Conservation (phyloP, 2,329 filamentous ascomycete genomes). For the Scorias spongiosa region DNA sequence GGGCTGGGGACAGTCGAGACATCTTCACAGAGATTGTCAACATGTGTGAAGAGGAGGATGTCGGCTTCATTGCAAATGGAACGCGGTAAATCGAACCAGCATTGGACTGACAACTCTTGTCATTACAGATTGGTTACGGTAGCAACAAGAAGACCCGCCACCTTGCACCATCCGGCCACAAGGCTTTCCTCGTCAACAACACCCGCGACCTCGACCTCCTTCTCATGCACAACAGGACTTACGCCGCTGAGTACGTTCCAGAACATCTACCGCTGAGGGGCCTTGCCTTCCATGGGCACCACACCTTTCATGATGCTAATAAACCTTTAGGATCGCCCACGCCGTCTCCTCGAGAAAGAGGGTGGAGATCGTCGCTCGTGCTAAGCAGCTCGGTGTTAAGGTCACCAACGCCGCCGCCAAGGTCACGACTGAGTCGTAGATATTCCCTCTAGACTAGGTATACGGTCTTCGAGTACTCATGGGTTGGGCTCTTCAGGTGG, state of each 20-base stretch:
- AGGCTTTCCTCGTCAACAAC: conserved; percentile 99
- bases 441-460: neutral
- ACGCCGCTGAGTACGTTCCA: conserved; percentile 81
- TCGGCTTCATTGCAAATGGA: too few species aligned
- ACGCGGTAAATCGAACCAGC: too few species aligned
- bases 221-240: conserved; percentile 99
- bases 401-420: conserved; percentile 99
- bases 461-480: too few species aligned
- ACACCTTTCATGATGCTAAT: too few species aligned
- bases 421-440: conserved; percentile 78
- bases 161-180: conserved; percentile 98
- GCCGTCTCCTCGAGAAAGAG: conserved; percentile 97
- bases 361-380: conserved; percentile 92
- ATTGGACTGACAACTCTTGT: neutral
- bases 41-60: neutral
- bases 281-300: too few species aligned
- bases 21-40: neutral
- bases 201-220: conserved; percentile 88
- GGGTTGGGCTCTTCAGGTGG: too few species aligned
- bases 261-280: neutral
- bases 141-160: conserved; percentile 99
- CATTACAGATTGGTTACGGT: conserved; percentile 79
- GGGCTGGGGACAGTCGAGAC: neutral
- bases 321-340: conserved; percentile 66
- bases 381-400: conserved; percentile 98